Conservation (phyloP, 208 protist species). For the Trypanosoma mega region DNA sequence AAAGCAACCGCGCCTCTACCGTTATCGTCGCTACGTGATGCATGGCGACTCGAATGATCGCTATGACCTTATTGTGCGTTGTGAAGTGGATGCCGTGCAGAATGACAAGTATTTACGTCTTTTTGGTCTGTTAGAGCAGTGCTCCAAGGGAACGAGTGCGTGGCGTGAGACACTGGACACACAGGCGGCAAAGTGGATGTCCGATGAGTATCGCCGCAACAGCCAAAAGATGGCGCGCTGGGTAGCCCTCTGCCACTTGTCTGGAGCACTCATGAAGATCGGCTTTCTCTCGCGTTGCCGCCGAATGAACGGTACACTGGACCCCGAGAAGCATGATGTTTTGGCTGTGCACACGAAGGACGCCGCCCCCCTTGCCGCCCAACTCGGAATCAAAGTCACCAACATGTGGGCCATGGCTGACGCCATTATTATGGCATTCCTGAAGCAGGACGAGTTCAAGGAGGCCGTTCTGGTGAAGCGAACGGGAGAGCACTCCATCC, state of each 20-base stretch:
- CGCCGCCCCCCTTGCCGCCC: slow-evolving; percentile 45
- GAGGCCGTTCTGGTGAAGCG: slow-evolving; percentile 63
- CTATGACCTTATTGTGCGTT: slow-evolving; percentile 88
- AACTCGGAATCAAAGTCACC: slow-evolving; percentile 61
- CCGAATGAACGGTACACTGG: slow-evolving; percentile 34
- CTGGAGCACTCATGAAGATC: slow-evolving; percentile 79
- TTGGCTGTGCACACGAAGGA: slow-evolving; percentile 60
- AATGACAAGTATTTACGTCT: slow-evolving; percentile 56
- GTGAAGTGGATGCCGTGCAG: slow-evolving; percentile 75
- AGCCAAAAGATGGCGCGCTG: slow-evolving; percentile 83
- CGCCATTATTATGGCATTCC: slow-evolving; percentile 58
- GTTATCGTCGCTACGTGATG: slow-evolving; percentile 82
- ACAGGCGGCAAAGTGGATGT: slow-evolving; percentile 48
- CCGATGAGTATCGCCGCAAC: slow-evolving; percentile 64
- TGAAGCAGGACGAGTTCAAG: slow-evolving; percentile 42
- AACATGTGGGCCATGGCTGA: slow-evolving; percentile 86
- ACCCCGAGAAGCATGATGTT: slow-evolving; percentile 57
- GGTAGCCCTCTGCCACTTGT: slow-evolving; percentile 79
- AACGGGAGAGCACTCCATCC: slow-evolving; percentile 34
- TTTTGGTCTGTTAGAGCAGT: slow-evolving; percentile 85
- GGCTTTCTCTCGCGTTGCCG: slow-evolving; percentile 64
- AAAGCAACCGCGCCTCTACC: slow-evolving; percentile 76
- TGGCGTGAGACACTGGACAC: slow-evolving; percentile 58
- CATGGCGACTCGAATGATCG: slow-evolving; percentile 55
- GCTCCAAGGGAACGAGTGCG: slow-evolving; percentile 29